Base-by-base conservation (phyloP, 1,284 basidiomycete species). In the Trichosporon coremiiforme region DNA sequence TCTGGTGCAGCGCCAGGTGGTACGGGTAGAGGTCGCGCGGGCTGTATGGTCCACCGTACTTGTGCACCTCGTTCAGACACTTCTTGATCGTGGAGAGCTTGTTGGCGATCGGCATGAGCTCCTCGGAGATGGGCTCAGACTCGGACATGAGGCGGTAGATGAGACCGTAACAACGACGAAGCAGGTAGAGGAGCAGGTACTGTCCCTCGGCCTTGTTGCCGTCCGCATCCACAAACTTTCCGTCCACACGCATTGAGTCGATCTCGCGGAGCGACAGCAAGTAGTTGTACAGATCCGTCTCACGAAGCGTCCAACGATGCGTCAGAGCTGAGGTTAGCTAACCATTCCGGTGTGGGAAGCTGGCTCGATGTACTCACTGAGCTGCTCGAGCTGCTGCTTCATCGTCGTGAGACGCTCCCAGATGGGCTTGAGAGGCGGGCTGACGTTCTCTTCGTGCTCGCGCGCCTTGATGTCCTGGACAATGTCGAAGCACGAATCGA, bases 81-180 rank as follows among this genome's bases (percentile, higher is more conserved):
- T 96, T 98, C 86, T 95, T 96, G 74, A 95, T 91, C 0, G 93
- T 95, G 20, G 92, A 92, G 2, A 96, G 85, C 79, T 96, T 96
- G 85, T 96, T 96, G 8, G 94, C 96, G 70, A 98, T 89, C 6
- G 95, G 95, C 91, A 97, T 97, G 36, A 98, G 85, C 82, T 98
- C 95, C 82, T 98, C 95, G 0, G 94, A 97, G n/a, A 99, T 95
- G 0, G 97, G 97, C 84, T 98, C 96, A 69, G 93, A 95, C n/a
- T 95, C 95, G 29, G 95, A 95, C 74, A 99, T 89, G 65, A 99
- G 84, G 33, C 92, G 89, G 84, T 98, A 98, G 76, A 98, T 95
- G 67, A 98, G 87, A 73, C 96, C 96, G 82, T 98, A 97, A 85
- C 96, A 99, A 80, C 96, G 88, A 75, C 96, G 87, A 67, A 99